Conservation (phyloP, 305 asterid species). For the Solanum hybrid region DNA sequence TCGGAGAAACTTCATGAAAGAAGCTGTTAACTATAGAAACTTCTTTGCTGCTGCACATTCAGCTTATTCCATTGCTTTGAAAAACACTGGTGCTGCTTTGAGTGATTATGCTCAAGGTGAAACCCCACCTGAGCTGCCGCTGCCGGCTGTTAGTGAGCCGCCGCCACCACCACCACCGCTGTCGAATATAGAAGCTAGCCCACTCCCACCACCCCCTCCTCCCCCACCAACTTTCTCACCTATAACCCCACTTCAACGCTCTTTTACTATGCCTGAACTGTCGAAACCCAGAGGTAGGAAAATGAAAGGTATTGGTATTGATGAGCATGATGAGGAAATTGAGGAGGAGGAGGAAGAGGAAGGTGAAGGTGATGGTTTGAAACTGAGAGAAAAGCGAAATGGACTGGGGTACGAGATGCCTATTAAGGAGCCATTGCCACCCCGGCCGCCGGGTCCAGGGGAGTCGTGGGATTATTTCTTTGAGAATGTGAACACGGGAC, state of each 20-base stretch:
- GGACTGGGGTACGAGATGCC: slow-evolving; percentile 21
- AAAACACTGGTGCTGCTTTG: slow-evolving; percentile 89
- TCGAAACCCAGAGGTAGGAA: slow-evolving; percentile 30
- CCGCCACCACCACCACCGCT: slow-evolving; percentile 38
- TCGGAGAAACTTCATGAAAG: slow-evolving; percentile 74
- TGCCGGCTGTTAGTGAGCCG: slow-evolving; percentile 24
- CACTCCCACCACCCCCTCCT: slow-evolving; percentile 86
- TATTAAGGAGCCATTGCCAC: slow-evolving; percentile 16
- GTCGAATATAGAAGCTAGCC: slow-evolving; percentile 46
- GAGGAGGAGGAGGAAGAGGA: slow-evolving; percentile 42
- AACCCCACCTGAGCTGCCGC: slow-evolving; percentile 49
- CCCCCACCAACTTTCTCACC: slow-evolving; percentile 86
- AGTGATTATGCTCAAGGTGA: slow-evolving; percentile 88
- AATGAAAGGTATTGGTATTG: slow-evolving; percentile 46
- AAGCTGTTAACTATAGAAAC: slow-evolving; percentile 68
- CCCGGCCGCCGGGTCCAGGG: slow-evolving; percentile 66
- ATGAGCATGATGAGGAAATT: slow-evolving; percentile 35
- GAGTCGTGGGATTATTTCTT: slow-evolving; percentile 88
- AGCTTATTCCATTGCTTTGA: slow-evolving; percentile 64
- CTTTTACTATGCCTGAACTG: slow-evolving; percentile 75
- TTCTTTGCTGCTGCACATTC: slow-evolving; percentile 92
- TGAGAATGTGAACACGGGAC: slow-evolving; percentile 27
- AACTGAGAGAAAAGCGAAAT: slow-evolving; percentile 26
- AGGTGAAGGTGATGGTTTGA: slow-evolving; percentile 22
- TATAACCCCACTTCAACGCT: slow-evolving; percentile 51